Base-by-base conservation (phyloP, 805 yeast species). In the Wickerhamiella dianesei region DNA sequence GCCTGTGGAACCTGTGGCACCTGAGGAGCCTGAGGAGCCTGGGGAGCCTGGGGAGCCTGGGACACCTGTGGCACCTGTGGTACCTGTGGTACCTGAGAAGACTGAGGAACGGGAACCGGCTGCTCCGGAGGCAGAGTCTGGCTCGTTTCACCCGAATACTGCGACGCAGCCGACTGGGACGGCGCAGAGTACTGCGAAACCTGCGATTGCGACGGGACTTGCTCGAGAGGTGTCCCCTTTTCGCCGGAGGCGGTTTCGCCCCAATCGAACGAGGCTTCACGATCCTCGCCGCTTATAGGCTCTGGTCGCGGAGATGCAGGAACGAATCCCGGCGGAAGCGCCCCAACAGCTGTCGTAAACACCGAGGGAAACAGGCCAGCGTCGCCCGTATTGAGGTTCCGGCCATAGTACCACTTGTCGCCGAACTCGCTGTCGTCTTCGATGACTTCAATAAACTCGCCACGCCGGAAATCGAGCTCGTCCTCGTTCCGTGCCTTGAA, bases 351-450 rank as follows among this genome's bases (percentile, higher is more conserved):
- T n/a, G 56, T 49, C 8, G 96, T 88, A 63, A 89, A 89, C 2
- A 86, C 77, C 54, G 82, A 83, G 13, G 98, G 98, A 59, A 87
- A 92, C 39, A 89, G 67, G 0, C 98, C 98, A 12, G 85, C 89
- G 45, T 75, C 73, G 46, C 76, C 75, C 0, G 89, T 79, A 44
- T 74, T 59, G 44, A 85, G 59, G 56, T 88, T 88, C 41, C 59
- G 56, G 22, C 67, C 70, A 49, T 84, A 82, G 60, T 81, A 92
- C 99, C 99, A 92, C 16, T 97, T 96, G 64, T 92, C 97, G 56
- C 84, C 82, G 63, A 82, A 92, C 59, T 85, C 96, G 51, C 80
- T 75, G 64, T 92, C 98, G 64, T 87, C 96, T 40, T 94, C 85
- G 19, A 92, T 76, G 5, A 92, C 85, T 61, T 86, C 94, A 48